Percentiles rank a stretch among this genome's conserved stretches.
Conservation (phyloP, 1,139 yeast species). For the Blastobotrys arbuscula region DNA sequence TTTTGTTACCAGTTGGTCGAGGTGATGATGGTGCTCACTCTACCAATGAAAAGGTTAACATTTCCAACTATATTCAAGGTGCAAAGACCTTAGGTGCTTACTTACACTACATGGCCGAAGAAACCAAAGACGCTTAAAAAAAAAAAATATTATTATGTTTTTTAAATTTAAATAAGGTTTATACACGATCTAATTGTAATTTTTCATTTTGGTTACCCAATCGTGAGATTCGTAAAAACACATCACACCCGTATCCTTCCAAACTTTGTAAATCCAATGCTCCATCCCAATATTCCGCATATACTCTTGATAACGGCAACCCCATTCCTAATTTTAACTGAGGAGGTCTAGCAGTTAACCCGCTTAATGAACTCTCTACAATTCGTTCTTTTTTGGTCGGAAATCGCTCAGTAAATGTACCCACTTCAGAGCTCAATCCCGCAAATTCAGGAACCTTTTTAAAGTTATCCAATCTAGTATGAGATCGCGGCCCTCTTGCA, state of each 20-base stretch:
- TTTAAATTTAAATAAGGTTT: slow-evolving; percentile 5
- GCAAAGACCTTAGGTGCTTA: slow-evolving; percentile 91
- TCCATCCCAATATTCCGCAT: slow-evolving; percentile 97
- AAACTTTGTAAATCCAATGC: slow-evolving; percentile 72
- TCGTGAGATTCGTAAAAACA: slow-evolving; percentile 70
- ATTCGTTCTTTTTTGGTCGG: slow-evolving; percentile 6
- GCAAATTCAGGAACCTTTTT: slow-evolving; percentile 37
- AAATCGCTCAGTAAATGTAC: slow-evolving; percentile 17
- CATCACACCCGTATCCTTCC: slow-evolving; percentile 90
- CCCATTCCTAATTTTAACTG: slow-evolving; percentile 78
- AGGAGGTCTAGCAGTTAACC: slow-evolving; percentile 65
- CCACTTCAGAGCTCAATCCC: slow-evolving; percentile 26
- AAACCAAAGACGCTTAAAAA: slow-evolving; percentile 30
- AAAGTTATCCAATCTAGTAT: slow-evolving; percentile 29
- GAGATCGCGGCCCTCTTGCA: slow-evolving; percentile 34
- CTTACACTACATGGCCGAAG: slow-evolving; percentile 72
- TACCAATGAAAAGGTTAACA: slow-evolving; percentile 87
- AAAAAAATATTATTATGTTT: not conserved
- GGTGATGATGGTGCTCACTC: slow-evolving; percentile 99
- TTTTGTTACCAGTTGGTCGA: slow-evolving; percentile 93
- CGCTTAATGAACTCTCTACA: slow-evolving; percentile 40
- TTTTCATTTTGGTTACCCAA: slow-evolving; percentile 63
- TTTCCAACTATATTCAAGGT: slow-evolving; percentile 87
- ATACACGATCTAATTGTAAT: slow-evolving; percentile 70
- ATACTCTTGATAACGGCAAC: slow-evolving; percentile 82